Base-by-base conservation (phyloP, 192 early-diverging fungal species). In the Coemansia sp. region DNA sequence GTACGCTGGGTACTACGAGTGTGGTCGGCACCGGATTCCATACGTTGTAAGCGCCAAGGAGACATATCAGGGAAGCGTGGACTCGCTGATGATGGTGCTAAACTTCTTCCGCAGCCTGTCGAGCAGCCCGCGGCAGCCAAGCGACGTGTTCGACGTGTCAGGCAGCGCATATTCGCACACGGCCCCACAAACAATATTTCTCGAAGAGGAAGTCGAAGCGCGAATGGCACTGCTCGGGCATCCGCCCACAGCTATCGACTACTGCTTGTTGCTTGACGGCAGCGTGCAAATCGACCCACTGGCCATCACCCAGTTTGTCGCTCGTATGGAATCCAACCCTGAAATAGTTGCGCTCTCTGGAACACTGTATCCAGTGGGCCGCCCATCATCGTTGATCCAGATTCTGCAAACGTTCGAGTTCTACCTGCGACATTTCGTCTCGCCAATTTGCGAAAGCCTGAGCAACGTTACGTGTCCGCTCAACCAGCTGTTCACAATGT, bases 1-100 rank as follows among this genome's bases (percentile, higher is more conserved):
- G 43, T 97, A 95, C 68, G 93, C 92, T 32, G 97, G 97, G 38
- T 83, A 93, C 35, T 96, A 96, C 69, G 94, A 97, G 70, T 84
- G 87, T 60, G 88, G 89, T 22, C 91, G 95, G 5, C 93, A 93
- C 59, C 85, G 86, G 23, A 94, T 98, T 8, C 94, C 95, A 1
- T 97, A 94, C 65, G 88, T 97, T 57, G 93, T 99, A 9, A 87
- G 94, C 5, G 95, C 89, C 62, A 99, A 99, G 76, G 78, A 81
- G 41, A 43, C 69, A 23, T 63, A 63, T 56, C 73, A 75, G 62
- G 78, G 78, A 11, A 49, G 63, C 12, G 73, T 75, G 6, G 78
- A 81, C 50, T 69, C 78, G 69, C 69, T 81, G 59, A 81, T 81
- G 78, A 71, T 81, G 69, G 66, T 75, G 55, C 69, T 75, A 11